Conservation (phyloP, 148 eudicot genomes). For the Chenopodium album region DNA sequence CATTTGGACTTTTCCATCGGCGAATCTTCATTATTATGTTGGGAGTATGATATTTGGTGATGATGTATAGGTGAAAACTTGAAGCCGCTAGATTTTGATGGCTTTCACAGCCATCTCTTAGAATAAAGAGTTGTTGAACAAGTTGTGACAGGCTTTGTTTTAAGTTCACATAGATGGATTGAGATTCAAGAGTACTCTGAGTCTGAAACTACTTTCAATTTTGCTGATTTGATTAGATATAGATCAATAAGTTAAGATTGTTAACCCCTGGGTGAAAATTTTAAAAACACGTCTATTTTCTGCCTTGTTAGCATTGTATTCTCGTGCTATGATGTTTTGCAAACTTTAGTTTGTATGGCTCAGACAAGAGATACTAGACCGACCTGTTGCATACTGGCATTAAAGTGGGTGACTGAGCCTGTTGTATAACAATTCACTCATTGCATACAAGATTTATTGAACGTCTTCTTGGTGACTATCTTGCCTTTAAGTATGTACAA, state of each 20-base stretch:
- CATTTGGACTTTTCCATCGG: neutral
- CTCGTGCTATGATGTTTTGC: neutral
- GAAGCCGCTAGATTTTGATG: slow-evolving; percentile 10
- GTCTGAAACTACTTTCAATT: neutral
- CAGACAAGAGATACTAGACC: no score
- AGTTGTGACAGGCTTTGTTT: neutral
- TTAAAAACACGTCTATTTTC: neutral
- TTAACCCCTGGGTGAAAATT: neutral
- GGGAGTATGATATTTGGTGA: neutral
- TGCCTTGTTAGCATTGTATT: neutral
- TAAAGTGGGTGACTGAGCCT: no score
- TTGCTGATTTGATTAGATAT: neutral
- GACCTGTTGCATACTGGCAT: no score
- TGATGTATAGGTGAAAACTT: slow-evolving; percentile 10
- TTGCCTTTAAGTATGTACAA: neutral
- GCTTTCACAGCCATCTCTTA: neutral
- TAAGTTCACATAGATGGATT: neutral
- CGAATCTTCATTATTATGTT: neutral
- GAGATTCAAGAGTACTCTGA: neutral
- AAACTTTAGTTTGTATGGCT: no score
- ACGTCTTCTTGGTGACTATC: neutral
- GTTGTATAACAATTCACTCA: neutral
- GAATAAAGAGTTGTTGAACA: neutral
- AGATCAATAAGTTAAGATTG: neutral
- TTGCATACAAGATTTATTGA: neutral